Evolutionary conservation across 768 basidiomycete species (phyloP).

Genomic region (Podaxis sp.): DNA sequence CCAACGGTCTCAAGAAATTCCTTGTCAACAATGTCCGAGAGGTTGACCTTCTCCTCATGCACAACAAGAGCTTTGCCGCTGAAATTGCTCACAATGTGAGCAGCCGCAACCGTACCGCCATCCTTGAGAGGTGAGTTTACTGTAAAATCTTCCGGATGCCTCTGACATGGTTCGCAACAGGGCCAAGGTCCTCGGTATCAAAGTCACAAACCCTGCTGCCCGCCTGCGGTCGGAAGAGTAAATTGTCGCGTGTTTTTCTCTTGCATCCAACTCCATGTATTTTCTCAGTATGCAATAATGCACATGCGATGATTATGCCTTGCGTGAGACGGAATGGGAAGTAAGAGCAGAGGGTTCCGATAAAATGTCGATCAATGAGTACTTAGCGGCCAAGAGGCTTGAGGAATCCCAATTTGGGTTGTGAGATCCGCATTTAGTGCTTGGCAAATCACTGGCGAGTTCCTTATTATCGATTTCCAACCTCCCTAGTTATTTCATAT

Average conservation of each 20-base stretch:
- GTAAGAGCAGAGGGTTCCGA: neutral
- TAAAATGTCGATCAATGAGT: neutral
- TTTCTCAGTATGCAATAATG: constrained; percentile 49
- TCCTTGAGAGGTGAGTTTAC: constrained; percentile 74
- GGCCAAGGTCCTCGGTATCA: constrained; percentile 84
- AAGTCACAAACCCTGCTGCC: constrained; percentile 91
- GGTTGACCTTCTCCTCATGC: constrained; percentile 94
- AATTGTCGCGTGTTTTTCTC: constrained; percentile 37
- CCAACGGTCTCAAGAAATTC: constrained; percentile 95
- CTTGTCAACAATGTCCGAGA: constrained; percentile 92
- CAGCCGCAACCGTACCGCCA: constrained; percentile 89
- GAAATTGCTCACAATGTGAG: constrained; percentile 97
- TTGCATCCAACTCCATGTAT: constrained; percentile 46
- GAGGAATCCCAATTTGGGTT: constrained; percentile 8
- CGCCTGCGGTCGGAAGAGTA: constrained; percentile 95
- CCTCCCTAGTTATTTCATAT: constrained; percentile 3
- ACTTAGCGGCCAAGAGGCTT: constrained; percentile 1
- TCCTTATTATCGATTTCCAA: constrained; percentile 11
- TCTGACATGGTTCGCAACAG: constrained; percentile 34
- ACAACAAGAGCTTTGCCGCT: constrained; percentile 94
- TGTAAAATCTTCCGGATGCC: neutral
- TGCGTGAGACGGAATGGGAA: neutral
- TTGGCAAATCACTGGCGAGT: neutral
- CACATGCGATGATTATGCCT: constrained; percentile 36
- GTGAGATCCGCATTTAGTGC: neutral